phyloP scores from a whole-genome alignment of 768 basidiomycete species.

The Phylloporus sp. region DNA sequence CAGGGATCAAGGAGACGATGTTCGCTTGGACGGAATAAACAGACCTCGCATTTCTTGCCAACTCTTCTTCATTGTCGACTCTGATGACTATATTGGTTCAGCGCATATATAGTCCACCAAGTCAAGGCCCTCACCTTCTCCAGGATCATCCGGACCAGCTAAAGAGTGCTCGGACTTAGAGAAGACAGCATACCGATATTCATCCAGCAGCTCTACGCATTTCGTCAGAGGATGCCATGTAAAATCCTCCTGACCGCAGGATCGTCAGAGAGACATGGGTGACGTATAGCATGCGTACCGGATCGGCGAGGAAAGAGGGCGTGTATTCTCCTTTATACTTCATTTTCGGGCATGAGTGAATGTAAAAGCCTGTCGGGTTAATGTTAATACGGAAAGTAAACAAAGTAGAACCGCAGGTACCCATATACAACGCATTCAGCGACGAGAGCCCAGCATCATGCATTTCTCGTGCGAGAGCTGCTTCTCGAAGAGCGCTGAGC shows the following conservation, averaged over 20 bases:
- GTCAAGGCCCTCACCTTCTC: slow-evolving; percentile 19
- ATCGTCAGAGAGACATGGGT: slow-evolving; percentile 1
- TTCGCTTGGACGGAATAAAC: slow-evolving; percentile 22
- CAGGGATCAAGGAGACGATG: slow-evolving; percentile 22
- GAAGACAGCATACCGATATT: slow-evolving; percentile 65
- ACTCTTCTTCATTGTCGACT: slow-evolving; percentile 13
- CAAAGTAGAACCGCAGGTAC: slow-evolving; percentile 37
- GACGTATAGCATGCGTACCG: slow-evolving; percentile 41
- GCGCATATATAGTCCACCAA: background rate
- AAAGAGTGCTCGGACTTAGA: slow-evolving; percentile 56
- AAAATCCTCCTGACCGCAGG: slow-evolving; percentile 57
- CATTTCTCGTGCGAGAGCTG: slow-evolving; percentile 70
- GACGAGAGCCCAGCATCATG: slow-evolving; percentile 56
- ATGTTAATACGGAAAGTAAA: background rate
- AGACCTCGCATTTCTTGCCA: slow-evolving; percentile 19
- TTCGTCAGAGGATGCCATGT: slow-evolving; percentile 65
- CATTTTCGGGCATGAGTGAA: slow-evolving; percentile 93
- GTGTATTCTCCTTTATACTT: slow-evolving; percentile 90
- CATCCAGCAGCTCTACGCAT: slow-evolving; percentile 59
- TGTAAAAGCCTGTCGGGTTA: slow-evolving; percentile 70
- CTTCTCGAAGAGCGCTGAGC: slow-evolving; percentile 85
- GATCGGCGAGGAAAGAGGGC: slow-evolving; percentile 85
- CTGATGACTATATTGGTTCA: slow-evolving; percentile 16
- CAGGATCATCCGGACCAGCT: slow-evolving; percentile 27
- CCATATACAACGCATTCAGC: slow-evolving; percentile 82